These are phyloP conservation scores for Clohesyomyces aquaticus DNA, from an alignment of 495 filamentous ascomycete species.

Conservation along the genomic window DNA sequence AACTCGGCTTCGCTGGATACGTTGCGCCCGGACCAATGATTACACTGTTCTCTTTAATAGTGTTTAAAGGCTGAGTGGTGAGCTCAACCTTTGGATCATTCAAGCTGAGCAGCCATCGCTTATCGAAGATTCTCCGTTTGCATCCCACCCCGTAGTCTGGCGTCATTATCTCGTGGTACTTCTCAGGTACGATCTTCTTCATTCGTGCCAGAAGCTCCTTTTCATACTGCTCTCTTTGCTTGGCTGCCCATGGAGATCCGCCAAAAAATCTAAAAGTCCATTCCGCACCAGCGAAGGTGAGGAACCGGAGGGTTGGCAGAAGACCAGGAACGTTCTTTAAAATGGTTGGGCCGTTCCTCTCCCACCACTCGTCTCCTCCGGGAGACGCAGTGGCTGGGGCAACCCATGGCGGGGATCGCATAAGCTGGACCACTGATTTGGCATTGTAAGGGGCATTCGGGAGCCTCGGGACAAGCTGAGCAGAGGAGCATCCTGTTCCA, in stretches of 20 bases:
- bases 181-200: slow-evolving; percentile 55
- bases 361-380: slow-evolving; percentile 48
- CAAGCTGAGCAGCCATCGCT: slow-evolving; percentile 59
- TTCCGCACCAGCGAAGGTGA: slow-evolving; percentile 50
- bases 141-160: slow-evolving; percentile 66
- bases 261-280: slow-evolving; percentile 41
- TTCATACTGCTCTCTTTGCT: slow-evolving; percentile 49
- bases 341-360: slow-evolving; percentile 50
- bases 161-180: slow-evolving; percentile 67
- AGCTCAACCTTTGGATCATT: slow-evolving; percentile 60
- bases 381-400: slow-evolving; percentile 48
- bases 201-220: slow-evolving; percentile 53
- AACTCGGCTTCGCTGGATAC: slow-evolving; percentile 47
- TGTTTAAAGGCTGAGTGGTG: slow-evolving; percentile 58
- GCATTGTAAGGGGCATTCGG: slow-evolving; percentile 46
- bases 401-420: slow-evolving; percentile 68
- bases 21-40: slow-evolving; percentile 57
- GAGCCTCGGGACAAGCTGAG: slow-evolving; percentile 42
- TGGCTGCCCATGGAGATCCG: slow-evolving; percentile 19
- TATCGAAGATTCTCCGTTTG: slow-evolving; percentile 60
- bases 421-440: slow-evolving; percentile 64
- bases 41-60: slow-evolving; percentile 55
- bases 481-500: slow-evolving; percentile 45
- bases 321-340: slow-evolving; percentile 55
- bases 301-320: slow-evolving; percentile 40